Evolutionary conservation across 495 filamentous ascomycete genomes (phyloP), one percentile per base, ranked within the genome.

Genomic region (Lepidopterella palustris): DNA sequence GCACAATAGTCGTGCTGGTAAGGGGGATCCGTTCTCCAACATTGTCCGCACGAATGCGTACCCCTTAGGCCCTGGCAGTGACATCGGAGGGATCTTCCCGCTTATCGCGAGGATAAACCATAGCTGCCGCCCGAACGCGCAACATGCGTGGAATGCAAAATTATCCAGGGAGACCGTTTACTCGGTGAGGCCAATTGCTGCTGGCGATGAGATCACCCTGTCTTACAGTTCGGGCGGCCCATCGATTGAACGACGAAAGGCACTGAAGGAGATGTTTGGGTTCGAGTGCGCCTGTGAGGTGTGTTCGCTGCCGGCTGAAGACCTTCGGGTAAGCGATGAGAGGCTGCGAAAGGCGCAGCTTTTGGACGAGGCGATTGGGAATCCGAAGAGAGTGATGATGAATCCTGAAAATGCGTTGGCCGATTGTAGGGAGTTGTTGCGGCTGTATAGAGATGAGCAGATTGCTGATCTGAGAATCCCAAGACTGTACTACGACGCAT

Each of bases 181-280:
- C 45, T 72, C 77, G 11, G 66, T 72, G 27, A 65, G 71, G 13
- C 57, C 70, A 24, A 75, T 80, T 55, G 62, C 69, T 25, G 68
- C 61, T 0, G 75, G 77, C 10, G 68, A 77, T 23, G 74, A 79
- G 60, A 71, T 79, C 45, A 75, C 69, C 18, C 67, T 77, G 15
- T 68, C 61, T 27, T 80, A 79, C 58, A 63, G 60, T 45, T 64
- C 63, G 4, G 66, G 68, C 24, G 71, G 68, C 0, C 58, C 67
- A 0, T 74, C 72, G 3, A 40, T 55, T 3, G 32, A 48, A 5
- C 62, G 68, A n/a, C 65, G 72, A 0, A 58, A 59, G 18, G 53
- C 69, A 23, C 58, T 77, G 0, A 70, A 71, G 56, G 65, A 71
- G 26, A 59, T 58, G 49, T 77, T 75, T 49, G 70, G 71, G 26